These are phyloP conservation scores for Phytopythium helicoides DNA, from an alignment of 352 stramenopile species.

Conservation along the genomic window DNA sequence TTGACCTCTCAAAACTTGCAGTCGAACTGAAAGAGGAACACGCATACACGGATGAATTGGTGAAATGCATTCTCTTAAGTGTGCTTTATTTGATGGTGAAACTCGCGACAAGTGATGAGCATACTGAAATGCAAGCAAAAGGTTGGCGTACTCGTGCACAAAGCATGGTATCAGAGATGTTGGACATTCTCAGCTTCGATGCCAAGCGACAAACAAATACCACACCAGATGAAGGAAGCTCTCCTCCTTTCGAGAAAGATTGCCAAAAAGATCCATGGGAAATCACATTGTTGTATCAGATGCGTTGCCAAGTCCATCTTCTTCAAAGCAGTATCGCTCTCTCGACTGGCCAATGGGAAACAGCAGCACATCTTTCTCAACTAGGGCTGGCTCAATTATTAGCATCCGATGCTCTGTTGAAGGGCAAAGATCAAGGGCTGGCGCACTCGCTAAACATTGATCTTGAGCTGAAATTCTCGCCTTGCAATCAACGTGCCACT, in stretches of 20 bases:
- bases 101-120: constrained; percentile 26
- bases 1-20: constrained; percentile 21
- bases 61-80: constrained; percentile 24
- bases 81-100: constrained; percentile 29
- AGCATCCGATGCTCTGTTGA: constrained; percentile 5
- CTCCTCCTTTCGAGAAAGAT: neutral
- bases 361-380: constrained; percentile 17
- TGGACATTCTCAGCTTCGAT: constrained; percentile 12
- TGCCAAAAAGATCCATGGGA: constrained; percentile 17
- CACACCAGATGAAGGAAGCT: neutral
- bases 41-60: constrained; percentile 15
- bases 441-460: constrained; percentile 15
- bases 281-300: constrained; percentile 15
- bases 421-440: constrained; percentile 8
- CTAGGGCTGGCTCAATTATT: constrained; percentile 18
- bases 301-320: constrained; percentile 33
- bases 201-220: neutral
- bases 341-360: constrained; percentile 30
- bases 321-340: constrained; percentile 37
- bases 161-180: constrained; percentile 26
- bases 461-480: constrained; percentile 34
- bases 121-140: constrained; percentile 20
- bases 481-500: constrained; percentile 27
- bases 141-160: constrained; percentile 17
- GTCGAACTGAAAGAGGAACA: constrained; percentile 11